phyloP scores from a whole-genome alignment of 2,329 filamentous ascomycete genomes.

The Monosporascus sp. region DNA sequence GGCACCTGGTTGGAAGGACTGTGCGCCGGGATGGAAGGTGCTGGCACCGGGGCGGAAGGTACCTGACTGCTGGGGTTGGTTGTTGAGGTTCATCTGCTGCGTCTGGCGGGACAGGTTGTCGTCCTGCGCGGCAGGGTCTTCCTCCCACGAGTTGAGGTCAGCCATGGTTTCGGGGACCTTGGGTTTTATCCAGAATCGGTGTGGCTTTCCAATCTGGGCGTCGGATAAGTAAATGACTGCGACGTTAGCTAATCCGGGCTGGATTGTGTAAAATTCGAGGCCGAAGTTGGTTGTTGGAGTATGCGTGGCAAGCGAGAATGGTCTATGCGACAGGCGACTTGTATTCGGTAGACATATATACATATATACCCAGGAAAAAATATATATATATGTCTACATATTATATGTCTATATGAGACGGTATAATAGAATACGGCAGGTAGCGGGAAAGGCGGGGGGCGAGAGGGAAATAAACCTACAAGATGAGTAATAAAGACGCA shows the following conservation, averaged over 20 bases:
- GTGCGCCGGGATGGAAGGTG: constrained; percentile 60
- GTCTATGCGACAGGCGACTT: neutral
- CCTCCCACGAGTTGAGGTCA: constrained; percentile 92
- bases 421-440: neutral
- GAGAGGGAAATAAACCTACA: neutral
- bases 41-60: constrained; percentile 43
- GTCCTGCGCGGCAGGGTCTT: constrained; percentile 73
- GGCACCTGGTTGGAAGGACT: constrained; percentile 69
- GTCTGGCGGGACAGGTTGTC: constrained; percentile 73
- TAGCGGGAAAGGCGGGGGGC: neutral
- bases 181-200: constrained; percentile 8
- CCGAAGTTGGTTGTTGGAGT: no score
- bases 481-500: neutral
- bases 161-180: constrained; percentile 57
- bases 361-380: no score
- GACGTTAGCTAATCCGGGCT: no score
- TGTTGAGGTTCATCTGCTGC: constrained; percentile 70
- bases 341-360: neutral
- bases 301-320: neutral
- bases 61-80: constrained; percentile 33
- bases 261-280: no score
- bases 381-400: no score
- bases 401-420: no score
- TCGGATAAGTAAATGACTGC: no score
- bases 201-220: no score